phyloP scores from a whole-genome alignment of 176 grass and related monocot genomes.

The Carex kokanica region DNA sequence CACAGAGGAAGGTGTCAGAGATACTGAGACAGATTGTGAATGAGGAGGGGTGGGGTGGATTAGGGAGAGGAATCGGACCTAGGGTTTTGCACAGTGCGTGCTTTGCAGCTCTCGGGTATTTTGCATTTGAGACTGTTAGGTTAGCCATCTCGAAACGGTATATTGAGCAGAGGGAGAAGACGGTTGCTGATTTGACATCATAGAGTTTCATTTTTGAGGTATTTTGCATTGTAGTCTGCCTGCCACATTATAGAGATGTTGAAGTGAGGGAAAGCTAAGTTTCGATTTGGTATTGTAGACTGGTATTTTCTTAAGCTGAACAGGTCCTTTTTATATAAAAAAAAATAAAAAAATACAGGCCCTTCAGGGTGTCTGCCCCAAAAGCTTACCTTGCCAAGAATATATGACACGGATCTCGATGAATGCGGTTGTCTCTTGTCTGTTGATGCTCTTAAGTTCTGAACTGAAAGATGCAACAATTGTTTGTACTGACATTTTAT shows the following conservation, averaged over 20 bases:
- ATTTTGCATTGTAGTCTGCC: not conserved
- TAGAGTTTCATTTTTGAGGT: not conserved
- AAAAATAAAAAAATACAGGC: conserved; percentile 29
- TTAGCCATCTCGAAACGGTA: conserved; percentile 59
- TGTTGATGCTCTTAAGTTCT: conserved; percentile 39
- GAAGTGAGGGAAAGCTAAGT: not conserved
- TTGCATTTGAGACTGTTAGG: conserved; percentile 74
- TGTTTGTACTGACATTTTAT: conserved; percentile 56
- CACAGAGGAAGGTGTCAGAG: conserved; percentile 56
- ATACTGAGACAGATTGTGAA: conserved; percentile 71
- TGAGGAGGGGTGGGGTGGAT: conserved; percentile 62
- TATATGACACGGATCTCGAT: conserved; percentile 37
- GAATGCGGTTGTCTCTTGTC: conserved; percentile 38
- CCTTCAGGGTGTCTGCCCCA: conserved; percentile 64
- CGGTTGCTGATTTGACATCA: not conserved
- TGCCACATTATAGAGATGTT: conserved; percentile 7
- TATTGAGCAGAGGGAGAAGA: conserved; percentile 39
- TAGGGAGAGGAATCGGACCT: conserved; percentile 66
- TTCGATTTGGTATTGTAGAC: not conserved
- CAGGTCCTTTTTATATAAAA: not conserved
- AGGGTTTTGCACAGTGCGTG: conserved; percentile 90
- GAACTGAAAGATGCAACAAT: conserved; percentile 45
- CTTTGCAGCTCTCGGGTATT: conserved; percentile 84
- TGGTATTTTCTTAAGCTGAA: not conserved
- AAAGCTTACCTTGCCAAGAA: conserved; percentile 50